phyloP scores from a whole-genome alignment of 2,329 filamentous ascomycete genomes.

The Raffaelea ambrosiae region DNA sequence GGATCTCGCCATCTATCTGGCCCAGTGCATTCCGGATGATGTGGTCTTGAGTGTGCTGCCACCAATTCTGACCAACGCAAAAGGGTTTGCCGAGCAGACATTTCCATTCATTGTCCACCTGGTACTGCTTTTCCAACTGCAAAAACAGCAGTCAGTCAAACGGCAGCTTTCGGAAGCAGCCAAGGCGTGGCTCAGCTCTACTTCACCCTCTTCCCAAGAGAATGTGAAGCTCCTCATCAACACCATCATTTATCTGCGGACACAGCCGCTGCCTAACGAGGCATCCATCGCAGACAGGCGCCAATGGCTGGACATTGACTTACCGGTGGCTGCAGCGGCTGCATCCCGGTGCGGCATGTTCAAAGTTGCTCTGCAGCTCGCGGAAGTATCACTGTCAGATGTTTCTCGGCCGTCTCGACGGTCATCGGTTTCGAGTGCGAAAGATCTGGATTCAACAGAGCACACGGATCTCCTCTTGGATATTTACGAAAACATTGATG shows the following conservation, averaged over 20 bases:
- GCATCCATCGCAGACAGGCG: slow-evolving; percentile 68
- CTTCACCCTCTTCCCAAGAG: slow-evolving; percentile 37
- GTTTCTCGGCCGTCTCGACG: slow-evolving; percentile 51
- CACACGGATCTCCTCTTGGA: slow-evolving; percentile 63
- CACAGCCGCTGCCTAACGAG: slow-evolving; percentile 67
- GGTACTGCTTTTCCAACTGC: slow-evolving; percentile 60
- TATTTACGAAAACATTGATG: slow-evolving; percentile 88
- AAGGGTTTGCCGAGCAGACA: slow-evolving; percentile 61
- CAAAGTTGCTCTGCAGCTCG: slow-evolving; percentile 76
- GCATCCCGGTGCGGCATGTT: slow-evolving; percentile 75
- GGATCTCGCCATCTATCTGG: slow-evolving; percentile 52
- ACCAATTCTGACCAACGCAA: slow-evolving; percentile 56
- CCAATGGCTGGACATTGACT: slow-evolving; percentile 81
- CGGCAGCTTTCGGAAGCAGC: slow-evolving; percentile 57
- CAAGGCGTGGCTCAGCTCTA: slow-evolving; percentile 51
- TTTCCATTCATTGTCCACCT: slow-evolving; percentile 84
- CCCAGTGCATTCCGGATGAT: slow-evolving; percentile 49
- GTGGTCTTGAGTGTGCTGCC: slow-evolving; percentile 62
- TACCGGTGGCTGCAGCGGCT: slow-evolving; percentile 57
- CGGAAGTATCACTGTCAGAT: slow-evolving; percentile 61
- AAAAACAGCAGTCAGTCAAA: slow-evolving; percentile 51
- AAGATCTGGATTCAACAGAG: slow-evolving; percentile 30
- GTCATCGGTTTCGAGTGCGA: slow-evolving; percentile 40
- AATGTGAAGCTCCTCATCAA: slow-evolving; percentile 69
- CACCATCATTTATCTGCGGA: slow-evolving; percentile 78